phyloP scores from a whole-genome alignment of 2,329 filamentous ascomycete genomes.

The Fusarium udum region DNA sequence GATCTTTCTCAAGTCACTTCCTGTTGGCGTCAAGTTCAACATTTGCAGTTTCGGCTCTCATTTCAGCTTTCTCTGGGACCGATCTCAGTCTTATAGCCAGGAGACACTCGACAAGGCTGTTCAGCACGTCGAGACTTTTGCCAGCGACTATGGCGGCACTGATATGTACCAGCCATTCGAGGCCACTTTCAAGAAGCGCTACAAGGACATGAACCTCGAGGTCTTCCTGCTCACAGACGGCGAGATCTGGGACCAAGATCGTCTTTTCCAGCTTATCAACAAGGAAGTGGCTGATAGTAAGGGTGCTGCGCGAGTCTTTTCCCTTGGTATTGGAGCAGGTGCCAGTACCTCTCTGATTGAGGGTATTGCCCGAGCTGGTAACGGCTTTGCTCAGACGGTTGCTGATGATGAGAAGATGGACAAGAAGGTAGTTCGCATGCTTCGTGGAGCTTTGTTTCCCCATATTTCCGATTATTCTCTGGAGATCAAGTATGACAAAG shows the following conservation, averaged over 20 bases:
- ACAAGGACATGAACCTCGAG: constrained; percentile 60
- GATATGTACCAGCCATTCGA: constrained; percentile 60
- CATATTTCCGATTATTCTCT: constrained; percentile 72
- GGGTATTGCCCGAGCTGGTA: constrained; percentile 62
- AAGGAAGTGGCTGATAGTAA: constrained; percentile 51
- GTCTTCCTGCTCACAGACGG: constrained; percentile 67
- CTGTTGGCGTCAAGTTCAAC: constrained; percentile 72
- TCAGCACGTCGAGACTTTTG: constrained; percentile 53
- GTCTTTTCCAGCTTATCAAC: constrained; percentile 58
- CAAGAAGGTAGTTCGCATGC: constrained; percentile 75
- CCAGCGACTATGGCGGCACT: constrained; percentile 62
- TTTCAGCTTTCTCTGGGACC: constrained; percentile 57
- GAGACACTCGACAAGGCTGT: constrained; percentile 55
- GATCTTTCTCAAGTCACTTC: constrained; percentile 73
- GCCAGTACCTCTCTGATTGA: constrained; percentile 65
- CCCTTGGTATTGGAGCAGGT: constrained; percentile 61
- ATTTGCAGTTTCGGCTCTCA: constrained; percentile 71
- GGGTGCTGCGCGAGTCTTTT: constrained; percentile 61
- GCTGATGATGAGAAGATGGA: constrained; percentile 71
- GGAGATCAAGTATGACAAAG: constrained; percentile 65
- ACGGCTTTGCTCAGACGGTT: constrained; percentile 70
- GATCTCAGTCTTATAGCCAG: constrained; percentile 58
- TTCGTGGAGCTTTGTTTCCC: constrained; percentile 74
- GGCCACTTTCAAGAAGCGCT: constrained; percentile 54
- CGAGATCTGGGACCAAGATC: constrained; percentile 59